Conservation (phyloP, 2,329 filamentous ascomycete species). For the Arthroderma uncinatum region DNA sequence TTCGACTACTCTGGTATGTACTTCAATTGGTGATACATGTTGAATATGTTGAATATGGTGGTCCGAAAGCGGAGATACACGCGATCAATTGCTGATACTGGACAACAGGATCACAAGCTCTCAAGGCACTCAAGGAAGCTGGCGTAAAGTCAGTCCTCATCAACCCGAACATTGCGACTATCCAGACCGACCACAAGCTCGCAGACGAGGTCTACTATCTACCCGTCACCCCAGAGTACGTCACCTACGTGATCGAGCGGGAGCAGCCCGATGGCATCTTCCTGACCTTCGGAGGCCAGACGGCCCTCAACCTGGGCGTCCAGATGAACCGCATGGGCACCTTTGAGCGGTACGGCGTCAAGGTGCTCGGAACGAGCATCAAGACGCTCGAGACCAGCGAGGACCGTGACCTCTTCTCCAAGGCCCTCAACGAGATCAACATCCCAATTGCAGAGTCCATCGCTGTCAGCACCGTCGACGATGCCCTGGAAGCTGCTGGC, state of each 20-base stretch:
- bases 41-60: too few species aligned
- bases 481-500: slow-evolving; percentile 77
- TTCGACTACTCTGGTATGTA: slow-evolving; percentile 93
- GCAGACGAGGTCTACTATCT: slow-evolving; percentile 98
- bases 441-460: slow-evolving; percentile 96
- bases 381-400: slow-evolving; percentile 89
- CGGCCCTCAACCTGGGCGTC: slow-evolving; percentile 89
- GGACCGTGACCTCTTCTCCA: slow-evolving; percentile 90
- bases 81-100: too few species aligned
- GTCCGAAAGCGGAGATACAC: too few species aligned
- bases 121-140: slow-evolving; percentile 94
- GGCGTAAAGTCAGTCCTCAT: slow-evolving; percentile 84
- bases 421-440: slow-evolving; percentile 91
- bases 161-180: slow-evolving; percentile 97
- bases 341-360: slow-evolving; percentile 90
- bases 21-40: too few species aligned
- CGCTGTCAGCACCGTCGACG: slow-evolving; percentile 80
- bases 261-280: slow-evolving; percentile 95
- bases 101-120: slow-evolving; percentile 73
- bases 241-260: slow-evolving; percentile 91
- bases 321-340: slow-evolving; percentile 94
- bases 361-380: slow-evolving; percentile 89
- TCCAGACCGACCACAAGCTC: slow-evolving; percentile 92
- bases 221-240: slow-evolving; percentile 94
- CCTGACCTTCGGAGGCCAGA: slow-evolving; percentile 94